phyloP scores from a whole-genome alignment of 768 basidiomycete species.

The Rhizopogon vulgaris region DNA sequence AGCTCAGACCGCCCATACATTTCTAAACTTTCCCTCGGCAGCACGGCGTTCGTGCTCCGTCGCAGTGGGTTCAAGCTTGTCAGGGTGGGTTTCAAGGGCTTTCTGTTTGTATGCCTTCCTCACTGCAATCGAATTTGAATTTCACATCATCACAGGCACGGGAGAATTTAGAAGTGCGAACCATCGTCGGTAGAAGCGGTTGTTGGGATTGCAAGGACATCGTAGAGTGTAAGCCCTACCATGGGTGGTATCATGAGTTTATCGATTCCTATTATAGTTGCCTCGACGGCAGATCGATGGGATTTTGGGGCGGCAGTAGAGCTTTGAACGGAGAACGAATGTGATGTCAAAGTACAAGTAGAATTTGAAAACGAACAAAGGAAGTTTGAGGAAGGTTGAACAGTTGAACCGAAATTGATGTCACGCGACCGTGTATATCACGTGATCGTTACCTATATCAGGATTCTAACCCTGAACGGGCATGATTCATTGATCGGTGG shows the following conservation, averaged over 20 bases:
- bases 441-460: background rate
- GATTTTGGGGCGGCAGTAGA: background rate
- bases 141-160: background rate
- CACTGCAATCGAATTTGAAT: slow-evolving; percentile 31
- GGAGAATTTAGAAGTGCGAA: slow-evolving; percentile 18
- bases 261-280: background rate
- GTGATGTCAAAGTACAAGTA: background rate
- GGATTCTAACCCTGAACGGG: too few species aligned
- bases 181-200: slow-evolving; percentile 48
- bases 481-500: too few species aligned
- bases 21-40: slow-evolving; percentile 55
- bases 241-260: slow-evolving; percentile 13
- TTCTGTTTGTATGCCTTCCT: slow-evolving; percentile 62
- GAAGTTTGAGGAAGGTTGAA: background rate
- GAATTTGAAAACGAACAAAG: background rate
- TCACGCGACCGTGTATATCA: background rate
- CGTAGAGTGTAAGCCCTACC: slow-evolving; percentile 30
- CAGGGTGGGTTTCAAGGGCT: slow-evolving; percentile 68
- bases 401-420: background rate
- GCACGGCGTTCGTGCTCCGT: slow-evolving; percentile 44
- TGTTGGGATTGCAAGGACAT: slow-evolving; percentile 39
- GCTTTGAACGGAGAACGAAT: background rate
- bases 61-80: slow-evolving; percentile 55
- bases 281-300: background rate
- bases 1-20: slow-evolving; percentile 36